Conservation (phyloP, 2,329 filamentous ascomycete species). For the Aspergillus hortae region DNA sequence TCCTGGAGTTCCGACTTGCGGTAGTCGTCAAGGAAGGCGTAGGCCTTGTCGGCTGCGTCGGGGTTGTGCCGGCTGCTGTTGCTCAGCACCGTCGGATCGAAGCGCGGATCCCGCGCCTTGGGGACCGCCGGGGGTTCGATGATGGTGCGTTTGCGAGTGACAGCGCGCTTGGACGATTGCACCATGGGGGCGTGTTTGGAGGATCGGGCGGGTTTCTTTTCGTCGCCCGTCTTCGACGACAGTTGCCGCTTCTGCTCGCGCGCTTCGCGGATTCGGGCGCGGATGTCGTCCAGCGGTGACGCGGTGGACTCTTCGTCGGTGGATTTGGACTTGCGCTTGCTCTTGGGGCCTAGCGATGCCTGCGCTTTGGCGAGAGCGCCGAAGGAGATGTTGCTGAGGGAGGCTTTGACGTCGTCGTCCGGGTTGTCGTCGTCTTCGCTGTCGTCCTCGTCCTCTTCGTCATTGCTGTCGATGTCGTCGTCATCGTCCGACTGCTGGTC, state of each 20-base stretch:
- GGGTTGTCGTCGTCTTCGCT: conserved; percentile 32
- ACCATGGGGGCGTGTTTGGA: conserved; percentile 89
- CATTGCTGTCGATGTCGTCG: conserved; percentile 38
- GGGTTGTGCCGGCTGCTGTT: conserved; percentile 30
- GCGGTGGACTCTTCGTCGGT: conserved; percentile 16
- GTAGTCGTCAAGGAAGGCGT: conserved; percentile 86
- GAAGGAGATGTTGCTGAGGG: conserved; percentile 69
- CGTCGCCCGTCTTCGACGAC: conserved; percentile 22
- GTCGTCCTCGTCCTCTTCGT: conserved; percentile 34
- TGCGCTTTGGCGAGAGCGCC: conserved; percentile 87
- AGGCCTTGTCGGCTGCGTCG: conserved; percentile 64
- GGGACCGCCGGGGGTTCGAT: conserved; percentile 53
- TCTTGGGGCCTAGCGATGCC: conserved; percentile 55
- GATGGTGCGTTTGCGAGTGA: conserved; percentile 75
- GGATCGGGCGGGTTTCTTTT: conserved; percentile 43
- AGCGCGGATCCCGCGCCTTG: conserved; percentile 81
- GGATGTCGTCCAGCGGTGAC: conserved; percentile 37
- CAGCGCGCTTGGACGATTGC: conserved; percentile 76
- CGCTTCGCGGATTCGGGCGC: conserved; percentile 39
- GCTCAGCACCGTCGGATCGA: conserved; percentile 61
- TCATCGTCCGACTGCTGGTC: conserved; percentile 31
- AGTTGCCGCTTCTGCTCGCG: conserved; percentile 39
- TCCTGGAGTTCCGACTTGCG: conserved; percentile 76
- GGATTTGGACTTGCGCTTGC: conserved; percentile 26
- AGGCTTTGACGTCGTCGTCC: conserved; percentile 34